Conservation (phyloP, 352 stramenopile genomes). For the Elongisporangium prolatum region DNA sequence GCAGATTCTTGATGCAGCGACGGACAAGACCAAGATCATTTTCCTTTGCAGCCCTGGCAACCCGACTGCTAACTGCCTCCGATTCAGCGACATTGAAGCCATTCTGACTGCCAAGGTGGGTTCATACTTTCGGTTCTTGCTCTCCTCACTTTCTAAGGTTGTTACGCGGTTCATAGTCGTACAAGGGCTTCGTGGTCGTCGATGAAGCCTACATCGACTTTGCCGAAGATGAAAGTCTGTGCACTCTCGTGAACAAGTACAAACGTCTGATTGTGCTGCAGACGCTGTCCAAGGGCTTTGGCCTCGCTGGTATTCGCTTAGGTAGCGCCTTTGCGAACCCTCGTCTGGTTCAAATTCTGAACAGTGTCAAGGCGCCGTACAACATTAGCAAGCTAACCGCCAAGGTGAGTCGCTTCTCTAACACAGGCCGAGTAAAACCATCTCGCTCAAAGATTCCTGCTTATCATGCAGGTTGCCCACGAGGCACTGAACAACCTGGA, state of each 20-base stretch:
- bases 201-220: slow-evolving; percentile 99
- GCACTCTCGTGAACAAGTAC: slow-evolving; percentile 90
- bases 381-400: slow-evolving; percentile 98
- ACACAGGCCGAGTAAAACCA: background rate
- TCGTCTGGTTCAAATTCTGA: slow-evolving; percentile 96
- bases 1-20: slow-evolving; percentile 88
- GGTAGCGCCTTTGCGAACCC: slow-evolving; percentile 90
- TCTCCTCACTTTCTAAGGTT: background rate
- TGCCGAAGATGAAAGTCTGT: slow-evolving; percentile 63
- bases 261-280: slow-evolving; percentile 96
- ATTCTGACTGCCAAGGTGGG: slow-evolving; percentile 78
- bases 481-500: slow-evolving; percentile 60
- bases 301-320: slow-evolving; percentile 94
- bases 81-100: slow-evolving; percentile 85
- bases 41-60: slow-evolving; percentile 98
- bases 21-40: slow-evolving; percentile 92
- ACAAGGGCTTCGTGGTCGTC: slow-evolving; percentile 95
- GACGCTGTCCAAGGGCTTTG: slow-evolving; percentile 98
- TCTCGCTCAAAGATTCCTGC: background rate
- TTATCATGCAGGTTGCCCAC: slow-evolving; percentile 31
- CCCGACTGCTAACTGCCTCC: slow-evolving; percentile 94
- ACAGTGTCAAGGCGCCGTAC: slow-evolving; percentile 99
- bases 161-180: slow-evolving; percentile 31
- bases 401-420: slow-evolving; percentile 27
- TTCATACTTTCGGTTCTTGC: slow-evolving; percentile 1